A percentile compares a stretch with the other conserved stretches of the same genome.
Conservation (phyloP, 2,329 filamentous ascomycete genomes). For the Talaromyces islandicus region DNA sequence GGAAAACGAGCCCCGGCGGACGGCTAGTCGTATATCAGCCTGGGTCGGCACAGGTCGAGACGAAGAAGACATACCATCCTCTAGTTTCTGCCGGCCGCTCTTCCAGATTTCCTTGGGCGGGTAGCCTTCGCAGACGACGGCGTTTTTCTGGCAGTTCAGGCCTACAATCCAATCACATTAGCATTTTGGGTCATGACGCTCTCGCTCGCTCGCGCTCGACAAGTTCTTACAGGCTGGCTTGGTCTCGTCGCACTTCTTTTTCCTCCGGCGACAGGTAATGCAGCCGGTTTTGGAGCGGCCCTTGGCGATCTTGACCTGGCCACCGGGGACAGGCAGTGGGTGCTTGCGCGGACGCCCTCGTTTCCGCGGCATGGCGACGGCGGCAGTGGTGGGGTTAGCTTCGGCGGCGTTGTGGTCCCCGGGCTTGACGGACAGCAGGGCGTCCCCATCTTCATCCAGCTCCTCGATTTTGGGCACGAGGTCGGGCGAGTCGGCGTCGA, state of each 20-base stretch:
- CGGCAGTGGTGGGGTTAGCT: conserved; percentile 16
- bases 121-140: conserved; percentile 85
- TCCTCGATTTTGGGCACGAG: conserved; percentile 50
- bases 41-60: neutral
- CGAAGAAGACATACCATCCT: conserved; percentile 47
- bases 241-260: conserved; percentile 53
- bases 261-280: conserved; percentile 54
- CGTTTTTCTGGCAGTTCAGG: conserved; percentile 88
- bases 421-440: conserved; percentile 20
- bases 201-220: neutral
- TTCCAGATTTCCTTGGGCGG: conserved; percentile 82
- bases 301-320: conserved; percentile 67
- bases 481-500: conserved; percentile 17
- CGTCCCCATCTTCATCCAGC: conserved; percentile 40
- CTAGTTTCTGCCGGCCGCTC: conserved; percentile 70
- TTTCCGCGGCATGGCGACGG: conserved; percentile 47
- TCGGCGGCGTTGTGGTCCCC: conserved; percentile 9
- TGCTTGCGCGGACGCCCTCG: conserved; percentile 80
- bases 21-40: conserved; percentile 15
- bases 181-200: neutral
- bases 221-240: conserved; percentile 36
- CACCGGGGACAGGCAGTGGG: conserved; percentile 55
- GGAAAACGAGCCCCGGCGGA: conserved; percentile 26
- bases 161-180: neutral
- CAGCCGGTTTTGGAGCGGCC: conserved; percentile 57